Evolutionary conservation across 1,284 basidiomycete species (phyloP).

Genomic region (Papiliotrema laurentii): DNA sequence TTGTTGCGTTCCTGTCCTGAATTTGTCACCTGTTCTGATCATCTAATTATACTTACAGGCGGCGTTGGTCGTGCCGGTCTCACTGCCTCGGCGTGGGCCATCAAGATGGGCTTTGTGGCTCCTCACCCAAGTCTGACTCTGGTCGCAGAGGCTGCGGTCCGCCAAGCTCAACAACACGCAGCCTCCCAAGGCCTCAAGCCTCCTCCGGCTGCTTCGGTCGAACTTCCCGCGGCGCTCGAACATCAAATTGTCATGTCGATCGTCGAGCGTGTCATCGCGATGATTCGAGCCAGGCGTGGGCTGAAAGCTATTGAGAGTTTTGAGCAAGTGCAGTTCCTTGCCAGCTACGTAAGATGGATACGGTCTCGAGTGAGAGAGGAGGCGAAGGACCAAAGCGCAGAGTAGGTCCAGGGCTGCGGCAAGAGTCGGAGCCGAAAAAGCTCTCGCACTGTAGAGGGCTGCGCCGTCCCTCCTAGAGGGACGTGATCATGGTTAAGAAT

Average conservation of each 20-base stretch:
- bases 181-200: neutral
- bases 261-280: constrained; percentile 66
- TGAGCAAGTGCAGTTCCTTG: constrained; percentile 81
- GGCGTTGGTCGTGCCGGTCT: constrained; percentile 92
- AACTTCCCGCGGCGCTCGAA: constrained; percentile 39
- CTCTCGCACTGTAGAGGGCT: too few species aligned
- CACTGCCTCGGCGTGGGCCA: constrained; percentile 86
- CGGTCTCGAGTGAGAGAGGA: constrained; percentile 23
- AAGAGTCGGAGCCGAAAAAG: too few species aligned
- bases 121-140: constrained; percentile 38
- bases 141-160: constrained; percentile 20
- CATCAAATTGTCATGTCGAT: constrained; percentile 56
- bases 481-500: too few species aligned
- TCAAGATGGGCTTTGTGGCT: constrained; percentile 74
- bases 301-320: constrained; percentile 84
- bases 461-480: too few species aligned
- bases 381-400: too few species aligned
- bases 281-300: constrained; percentile 70
- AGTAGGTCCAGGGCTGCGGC: too few species aligned
- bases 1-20: neutral
- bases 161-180: constrained; percentile 4
- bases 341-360: constrained; percentile 70
- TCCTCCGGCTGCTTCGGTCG: neutral
- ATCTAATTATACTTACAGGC: constrained; percentile 21
- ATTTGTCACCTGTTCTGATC: too few species aligned